Conservation (phyloP, 164 flowering plant species). For the Stephania cephalantha region DNA sequence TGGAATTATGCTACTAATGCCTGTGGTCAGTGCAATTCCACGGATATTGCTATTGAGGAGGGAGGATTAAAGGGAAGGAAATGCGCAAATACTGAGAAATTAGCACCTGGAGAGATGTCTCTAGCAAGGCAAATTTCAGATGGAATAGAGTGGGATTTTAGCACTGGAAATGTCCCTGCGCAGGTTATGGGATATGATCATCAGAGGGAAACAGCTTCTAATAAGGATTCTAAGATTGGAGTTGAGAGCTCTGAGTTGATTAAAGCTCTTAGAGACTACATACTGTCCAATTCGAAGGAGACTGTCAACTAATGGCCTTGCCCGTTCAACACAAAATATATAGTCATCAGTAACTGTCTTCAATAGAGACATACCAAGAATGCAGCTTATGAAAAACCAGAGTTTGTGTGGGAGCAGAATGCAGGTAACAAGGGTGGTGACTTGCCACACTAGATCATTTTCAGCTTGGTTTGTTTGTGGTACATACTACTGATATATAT, state of each 20-base stretch:
- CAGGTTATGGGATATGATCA: constrained; percentile 18
- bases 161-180: constrained; percentile 14
- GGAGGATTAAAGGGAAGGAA: constrained; percentile 46
- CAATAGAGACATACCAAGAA: constrained; percentile 36
- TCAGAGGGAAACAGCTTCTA: constrained; percentile 26
- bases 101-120: constrained; percentile 35
- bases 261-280: constrained; percentile 49
- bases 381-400: constrained; percentile 30
- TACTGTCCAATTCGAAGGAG: constrained; percentile 40
- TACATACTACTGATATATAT: too few species aligned
- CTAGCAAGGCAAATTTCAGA: constrained; percentile 59
- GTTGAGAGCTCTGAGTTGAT: constrained; percentile 37
- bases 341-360: constrained; percentile 33
- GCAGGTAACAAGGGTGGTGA: constrained; percentile 29
- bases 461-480: too few species aligned
- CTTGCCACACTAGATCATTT: too few species aligned
- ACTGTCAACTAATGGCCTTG: constrained; percentile 30
- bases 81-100: constrained; percentile 35
- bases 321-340: constrained; percentile 34
- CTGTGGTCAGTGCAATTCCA: constrained; percentile 20
- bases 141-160: constrained; percentile 53
- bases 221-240: constrained; percentile 37
- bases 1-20: constrained; percentile 35
- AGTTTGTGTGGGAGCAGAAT: constrained; percentile 26
- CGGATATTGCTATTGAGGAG: constrained; percentile 27